These are phyloP conservation scores for Serendipita sp. DNA, from an alignment of 1,284 basidiomycete genomes.

Conservation along the genomic window DNA sequence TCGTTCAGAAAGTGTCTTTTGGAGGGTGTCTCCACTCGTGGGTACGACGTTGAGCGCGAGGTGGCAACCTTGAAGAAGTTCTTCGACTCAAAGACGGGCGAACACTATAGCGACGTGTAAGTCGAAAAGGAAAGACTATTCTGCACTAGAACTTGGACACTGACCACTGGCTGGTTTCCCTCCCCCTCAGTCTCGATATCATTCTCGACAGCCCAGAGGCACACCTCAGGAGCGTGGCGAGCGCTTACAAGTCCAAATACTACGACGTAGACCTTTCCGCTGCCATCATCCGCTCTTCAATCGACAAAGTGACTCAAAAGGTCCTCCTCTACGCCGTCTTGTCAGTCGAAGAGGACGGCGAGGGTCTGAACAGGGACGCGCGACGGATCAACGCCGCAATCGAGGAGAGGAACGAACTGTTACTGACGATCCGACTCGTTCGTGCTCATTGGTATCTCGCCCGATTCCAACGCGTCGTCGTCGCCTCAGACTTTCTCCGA, in stretches of 20 bases:
- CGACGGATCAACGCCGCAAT: not conserved
- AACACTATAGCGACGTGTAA: too few relatives aligned
- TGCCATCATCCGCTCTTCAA: not conserved
- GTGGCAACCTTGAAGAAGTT: not conserved
- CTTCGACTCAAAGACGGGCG: not conserved
- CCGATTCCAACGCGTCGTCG: not conserved
- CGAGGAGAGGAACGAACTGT: not conserved
- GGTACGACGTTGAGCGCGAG: not conserved
- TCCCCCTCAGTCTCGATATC: not conserved
- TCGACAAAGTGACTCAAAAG: not conserved
- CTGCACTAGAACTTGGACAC: too few relatives aligned
- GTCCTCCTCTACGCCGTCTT: not conserved
- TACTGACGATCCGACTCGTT: not conserved
- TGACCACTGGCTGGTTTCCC: too few relatives aligned
- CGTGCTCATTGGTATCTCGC: not conserved
- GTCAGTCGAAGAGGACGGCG: not conserved
- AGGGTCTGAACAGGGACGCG: not conserved
- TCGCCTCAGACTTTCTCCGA: not conserved
- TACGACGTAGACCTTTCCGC: not conserved
- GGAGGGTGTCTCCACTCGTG: too few relatives aligned
- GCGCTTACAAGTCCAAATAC: not conserved
- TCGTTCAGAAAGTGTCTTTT: too few relatives aligned
- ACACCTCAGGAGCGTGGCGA: not conserved
- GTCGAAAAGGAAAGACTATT: too few relatives aligned
- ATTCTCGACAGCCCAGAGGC: not conserved